phyloP scores from a whole-genome alignment of 495 filamentous ascomycete species.

The Tuber indicum region DNA sequence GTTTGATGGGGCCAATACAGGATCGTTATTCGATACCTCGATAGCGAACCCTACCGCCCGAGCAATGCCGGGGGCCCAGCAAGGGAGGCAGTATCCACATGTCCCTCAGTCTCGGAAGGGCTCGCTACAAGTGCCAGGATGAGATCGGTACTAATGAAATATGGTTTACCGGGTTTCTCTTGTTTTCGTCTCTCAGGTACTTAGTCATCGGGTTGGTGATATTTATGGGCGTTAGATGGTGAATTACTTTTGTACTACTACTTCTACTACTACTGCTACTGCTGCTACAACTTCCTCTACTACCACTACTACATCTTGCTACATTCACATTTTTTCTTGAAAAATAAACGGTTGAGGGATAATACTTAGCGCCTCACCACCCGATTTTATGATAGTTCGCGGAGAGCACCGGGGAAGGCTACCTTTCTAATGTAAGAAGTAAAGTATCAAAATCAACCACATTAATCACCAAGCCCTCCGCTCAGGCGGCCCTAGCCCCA shows the following conservation, averaged over 20 bases:
- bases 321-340: not conserved
- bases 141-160: not conserved
- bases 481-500: too few relatives aligned
- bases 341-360: not conserved
- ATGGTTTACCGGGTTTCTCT: not conserved
- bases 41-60: not conserved
- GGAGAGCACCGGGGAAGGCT: not conserved
- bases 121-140: not conserved
- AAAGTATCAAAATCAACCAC: not conserved
- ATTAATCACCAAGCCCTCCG: too few relatives aligned
- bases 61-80: not conserved
- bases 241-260: not conserved
- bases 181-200: not conserved
- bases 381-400: not conserved
- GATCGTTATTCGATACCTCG: constrained; percentile 14
- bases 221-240: not conserved
- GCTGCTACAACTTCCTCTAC: too few relatives aligned
- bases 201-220: not conserved
- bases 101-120: not conserved
- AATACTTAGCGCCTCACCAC: not conserved
- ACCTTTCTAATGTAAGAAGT: not conserved
- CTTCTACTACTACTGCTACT: too few relatives aligned
- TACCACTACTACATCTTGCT: too few relatives aligned
- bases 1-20: constrained; percentile 6
- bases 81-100: not conserved